Conservation (phyloP, 2,329 filamentous ascomycete genomes). For the Pseudocercospora eumusae region DNA sequence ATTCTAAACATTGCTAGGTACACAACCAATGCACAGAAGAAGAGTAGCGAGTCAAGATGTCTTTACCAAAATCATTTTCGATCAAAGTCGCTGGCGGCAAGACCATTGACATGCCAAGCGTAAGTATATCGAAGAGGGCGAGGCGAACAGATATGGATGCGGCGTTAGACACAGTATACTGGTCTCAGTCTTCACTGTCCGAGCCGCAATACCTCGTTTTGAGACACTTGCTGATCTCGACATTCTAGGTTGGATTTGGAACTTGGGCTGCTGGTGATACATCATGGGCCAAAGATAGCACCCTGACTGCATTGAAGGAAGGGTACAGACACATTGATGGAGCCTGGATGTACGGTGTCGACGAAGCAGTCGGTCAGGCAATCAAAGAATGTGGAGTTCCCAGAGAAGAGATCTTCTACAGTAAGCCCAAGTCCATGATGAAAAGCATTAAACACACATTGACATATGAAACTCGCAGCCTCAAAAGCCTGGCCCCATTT, state of each 20-base stretch:
- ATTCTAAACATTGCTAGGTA: too few species aligned
- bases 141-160: too few species aligned
- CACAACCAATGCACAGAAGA: too few species aligned
- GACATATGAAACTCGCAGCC: too few species aligned
- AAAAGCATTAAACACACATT: too few species aligned
- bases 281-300: slow-evolving; percentile 32
- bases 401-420: slow-evolving; percentile 31
- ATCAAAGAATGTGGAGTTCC: slow-evolving; percentile 32
- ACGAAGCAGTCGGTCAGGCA: slow-evolving; percentile 28
- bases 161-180: too few species aligned
- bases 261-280: slow-evolving; percentile 32
- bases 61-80: slow-evolving; percentile 30
- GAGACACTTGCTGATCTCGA: not conserved
- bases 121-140: too few species aligned
- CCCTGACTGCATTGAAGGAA: slow-evolving; percentile 27
- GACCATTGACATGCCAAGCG: slow-evolving; percentile 30
- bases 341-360: slow-evolving; percentile 35
- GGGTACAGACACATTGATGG: slow-evolving; percentile 36
- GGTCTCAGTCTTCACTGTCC: too few species aligned
- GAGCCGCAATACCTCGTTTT: too few species aligned
- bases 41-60: slow-evolving; percentile 25
- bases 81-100: slow-evolving; percentile 29
- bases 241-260: slow-evolving; percentile 29
- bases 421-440: too few species aligned
- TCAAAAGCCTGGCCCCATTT: slow-evolving; percentile 31